Percentiles rank a stretch among this genome's conserved stretches.
phyloP scores from a whole-genome alignment of 2,329 filamentous ascomycete species.

The Fusarium camptoceras region DNA sequence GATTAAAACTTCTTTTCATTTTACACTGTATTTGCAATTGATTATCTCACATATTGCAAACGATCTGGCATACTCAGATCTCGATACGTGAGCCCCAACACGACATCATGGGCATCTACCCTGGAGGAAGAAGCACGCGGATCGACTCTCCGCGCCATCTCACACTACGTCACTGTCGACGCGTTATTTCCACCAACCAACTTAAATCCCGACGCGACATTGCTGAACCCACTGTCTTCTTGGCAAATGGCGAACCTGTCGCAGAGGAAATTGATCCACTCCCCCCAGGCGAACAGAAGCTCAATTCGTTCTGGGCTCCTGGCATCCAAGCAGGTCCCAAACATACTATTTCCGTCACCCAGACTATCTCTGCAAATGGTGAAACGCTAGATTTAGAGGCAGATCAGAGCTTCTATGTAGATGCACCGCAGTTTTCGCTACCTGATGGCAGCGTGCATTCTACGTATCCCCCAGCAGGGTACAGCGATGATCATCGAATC shows the following conservation, averaged over 20 bases:
- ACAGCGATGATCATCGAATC: conserved; percentile 49
- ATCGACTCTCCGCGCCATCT: conserved; percentile 30
- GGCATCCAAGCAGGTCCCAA: conserved; percentile 26
- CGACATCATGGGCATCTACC: conserved; percentile 25
- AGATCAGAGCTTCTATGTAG: conserved; percentile 50
- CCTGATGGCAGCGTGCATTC: conserved; percentile 51
- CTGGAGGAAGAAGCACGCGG: conserved; percentile 24
- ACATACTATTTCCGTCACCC: conserved; percentile 11
- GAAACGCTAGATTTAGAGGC: neutral
- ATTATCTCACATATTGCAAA: neutral
- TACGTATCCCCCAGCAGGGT: conserved; percentile 55
- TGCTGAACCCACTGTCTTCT: neutral
- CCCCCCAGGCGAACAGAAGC: conserved; percentile 27
- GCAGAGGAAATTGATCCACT: neutral
- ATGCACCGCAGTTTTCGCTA: conserved; percentile 52
- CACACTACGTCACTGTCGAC: conserved; percentile 8
- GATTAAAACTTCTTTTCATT: no score
- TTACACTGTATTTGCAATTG: no score
- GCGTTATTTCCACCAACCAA: neutral
- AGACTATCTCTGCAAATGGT: conserved; percentile 6
- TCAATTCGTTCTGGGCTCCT: conserved; percentile 38
- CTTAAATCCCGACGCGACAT: neutral
- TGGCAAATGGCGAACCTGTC: neutral
- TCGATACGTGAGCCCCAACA: neutral
- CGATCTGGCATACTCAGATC: no score